Conservation (phyloP, 805 yeast genomes). For the Yamadazyma tumulicola region DNA sequence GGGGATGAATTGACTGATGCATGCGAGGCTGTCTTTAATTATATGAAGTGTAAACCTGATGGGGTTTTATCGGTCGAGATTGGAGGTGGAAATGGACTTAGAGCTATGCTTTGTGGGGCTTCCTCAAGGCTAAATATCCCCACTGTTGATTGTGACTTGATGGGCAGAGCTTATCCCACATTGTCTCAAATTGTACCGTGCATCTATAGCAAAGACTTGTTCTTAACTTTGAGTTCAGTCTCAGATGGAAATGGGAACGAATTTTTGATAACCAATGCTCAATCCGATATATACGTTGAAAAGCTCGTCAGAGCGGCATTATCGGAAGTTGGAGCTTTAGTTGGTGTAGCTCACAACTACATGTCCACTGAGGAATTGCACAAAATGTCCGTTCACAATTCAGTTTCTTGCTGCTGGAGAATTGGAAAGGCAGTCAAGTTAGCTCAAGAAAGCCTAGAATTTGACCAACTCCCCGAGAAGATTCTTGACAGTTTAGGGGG, state of each 20-base stretch:
- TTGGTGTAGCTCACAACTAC: constrained; percentile 34
- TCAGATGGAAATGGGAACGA: constrained; percentile 42
- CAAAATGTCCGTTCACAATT: constrained; percentile 7
- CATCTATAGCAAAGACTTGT: constrained; percentile 17
- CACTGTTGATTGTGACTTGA: constrained; percentile 38
- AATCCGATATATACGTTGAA: constrained; percentile 31
- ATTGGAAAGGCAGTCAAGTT: constrained; percentile 35
- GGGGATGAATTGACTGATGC: constrained; percentile 36
- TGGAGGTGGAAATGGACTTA: constrained; percentile 43
- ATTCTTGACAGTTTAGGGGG: constrained; percentile 34
- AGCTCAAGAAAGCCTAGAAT: constrained; percentile 17
- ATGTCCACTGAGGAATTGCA: constrained; percentile 17
- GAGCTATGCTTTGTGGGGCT: constrained; percentile 12
- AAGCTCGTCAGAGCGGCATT: constrained; percentile 39
- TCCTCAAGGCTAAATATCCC: constrained; percentile 22
- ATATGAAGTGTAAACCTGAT: constrained; percentile 25
- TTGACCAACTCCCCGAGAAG: not conserved
- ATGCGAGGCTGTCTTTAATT: constrained; percentile 23
- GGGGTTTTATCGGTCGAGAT: constrained; percentile 38
- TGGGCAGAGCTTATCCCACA: constrained; percentile 45
- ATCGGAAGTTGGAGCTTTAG: constrained; percentile 41
- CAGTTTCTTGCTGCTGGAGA: constrained; percentile 33
- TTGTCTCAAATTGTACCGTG: constrained; percentile 38
- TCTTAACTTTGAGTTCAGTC: constrained; percentile 22
- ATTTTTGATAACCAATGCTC: constrained; percentile 27